Evolutionary conservation across 306 rosid genomes (phyloP), one percentile per base, ranked within the genome.

Genomic region (Dryas alaskensis): DNA sequence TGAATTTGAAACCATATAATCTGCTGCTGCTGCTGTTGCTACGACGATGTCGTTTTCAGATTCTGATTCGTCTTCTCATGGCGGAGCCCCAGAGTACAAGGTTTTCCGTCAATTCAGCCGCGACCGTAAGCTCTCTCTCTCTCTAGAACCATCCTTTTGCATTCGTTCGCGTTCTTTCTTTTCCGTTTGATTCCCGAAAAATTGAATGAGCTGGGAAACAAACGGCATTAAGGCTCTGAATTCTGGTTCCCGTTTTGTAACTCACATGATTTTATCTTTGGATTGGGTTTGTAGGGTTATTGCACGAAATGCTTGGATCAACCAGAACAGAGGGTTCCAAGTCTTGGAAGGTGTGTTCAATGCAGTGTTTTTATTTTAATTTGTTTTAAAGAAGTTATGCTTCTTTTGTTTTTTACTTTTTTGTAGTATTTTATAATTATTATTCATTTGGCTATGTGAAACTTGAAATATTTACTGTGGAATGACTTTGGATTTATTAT

Each of bases 261-360:
- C 72, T 47, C 43, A 25, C 47, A 49, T 67, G 49, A 37, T 6
- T 78, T 77, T 69, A 66, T 55, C 25, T 37, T 46, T 22, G 76
- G 17, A 64, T 69, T 42, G 53, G 55, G 45, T 55, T 79, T 48
- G 45, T 69, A 89, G 99, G 96, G 13, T 74, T 92, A 48, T 82
- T 94, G 69, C 73, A 68, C 73, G 97, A 92, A 86, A 94, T 94
- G 99, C 95, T 94, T 70, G 86, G 96, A 82, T 84, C 97, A 25
- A 77, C 99, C 5, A 94, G 66, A 76, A 78, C 91, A n/a, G 84
- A 73, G 67, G 87, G 88, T 74, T 91, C 97, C 39, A 94, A 86
- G 74, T 73, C 98, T 11, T 94, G 99, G 99, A 92, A 88, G 96
- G 99, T 94, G 40, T 65, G 89, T 22, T 66, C 10, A 52, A n/a